phyloP scores from a whole-genome alignment of 2,329 filamentous ascomycete genomes.

The Fonsecaea nubica region DNA sequence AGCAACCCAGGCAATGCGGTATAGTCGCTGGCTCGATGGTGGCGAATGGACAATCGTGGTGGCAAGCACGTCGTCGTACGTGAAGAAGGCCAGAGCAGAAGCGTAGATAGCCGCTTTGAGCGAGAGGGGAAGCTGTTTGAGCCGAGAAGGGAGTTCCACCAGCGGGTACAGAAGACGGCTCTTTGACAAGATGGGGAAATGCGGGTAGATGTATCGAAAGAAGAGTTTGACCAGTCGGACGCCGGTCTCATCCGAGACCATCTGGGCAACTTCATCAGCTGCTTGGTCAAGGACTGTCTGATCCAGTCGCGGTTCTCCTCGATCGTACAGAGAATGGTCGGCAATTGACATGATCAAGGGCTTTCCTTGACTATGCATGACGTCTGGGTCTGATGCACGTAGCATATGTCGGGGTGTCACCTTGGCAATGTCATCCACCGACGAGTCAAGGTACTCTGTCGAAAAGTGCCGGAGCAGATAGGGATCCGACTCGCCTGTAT shows the following conservation, averaged over 20 bases:
- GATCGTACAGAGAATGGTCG: constrained; percentile 21
- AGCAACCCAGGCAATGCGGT: constrained; percentile 23
- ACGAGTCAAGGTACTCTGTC: constrained; percentile 9
- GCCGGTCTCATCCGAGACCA: constrained; percentile 13
- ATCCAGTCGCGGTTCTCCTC: constrained; percentile 21
- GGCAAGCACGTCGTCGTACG: constrained; percentile 40
- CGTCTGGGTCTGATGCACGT: constrained; percentile 8
- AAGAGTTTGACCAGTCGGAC: constrained; percentile 19
- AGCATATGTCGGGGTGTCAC: constrained; percentile 19
- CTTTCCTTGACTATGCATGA: constrained; percentile 11
- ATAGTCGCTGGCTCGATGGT: constrained; percentile 25
- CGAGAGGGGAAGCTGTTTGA: constrained; percentile 13
- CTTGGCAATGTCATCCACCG: constrained; percentile 12
- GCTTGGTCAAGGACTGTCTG: constrained; percentile 15
- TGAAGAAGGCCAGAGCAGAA: constrained; percentile 45
- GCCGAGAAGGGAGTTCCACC: constrained; percentile 15
- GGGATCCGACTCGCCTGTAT: constrained; percentile 23
- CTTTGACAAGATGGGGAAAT: constrained; percentile 23
- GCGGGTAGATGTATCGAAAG: constrained; percentile 25
- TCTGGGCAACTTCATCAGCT: constrained; percentile 13
- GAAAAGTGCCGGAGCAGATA: constrained; percentile 22
- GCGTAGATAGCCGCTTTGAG: constrained; percentile 46
- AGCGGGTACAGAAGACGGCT: constrained; percentile 13
- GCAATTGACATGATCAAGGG: constrained; percentile 17
- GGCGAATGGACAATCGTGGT: constrained; percentile 20